These are phyloP conservation scores for Arachnomyces sp. DNA, from an alignment of 2,329 filamentous ascomycete species.

Conservation along the genomic window DNA sequence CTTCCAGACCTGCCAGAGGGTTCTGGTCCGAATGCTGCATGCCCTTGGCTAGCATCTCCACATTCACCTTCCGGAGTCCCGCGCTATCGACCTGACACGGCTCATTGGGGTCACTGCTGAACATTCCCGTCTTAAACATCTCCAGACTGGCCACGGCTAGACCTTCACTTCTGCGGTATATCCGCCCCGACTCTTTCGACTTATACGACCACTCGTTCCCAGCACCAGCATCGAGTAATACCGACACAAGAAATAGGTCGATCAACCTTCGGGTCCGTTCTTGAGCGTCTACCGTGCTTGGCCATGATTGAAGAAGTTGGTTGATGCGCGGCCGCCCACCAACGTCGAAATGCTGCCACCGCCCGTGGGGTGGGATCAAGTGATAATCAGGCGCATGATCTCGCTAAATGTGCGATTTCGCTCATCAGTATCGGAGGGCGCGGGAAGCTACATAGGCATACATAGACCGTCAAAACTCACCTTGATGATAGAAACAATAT, in stretches of 20 bases:
- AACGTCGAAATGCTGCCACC: constrained; percentile 57
- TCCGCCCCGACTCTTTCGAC: constrained; percentile 74
- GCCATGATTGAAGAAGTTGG: constrained; percentile 40
- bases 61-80: constrained; percentile 65
- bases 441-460: background rate
- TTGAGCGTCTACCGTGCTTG: constrained; percentile 32
- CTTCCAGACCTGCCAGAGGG: constrained; percentile 74
- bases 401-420: constrained; percentile 39
- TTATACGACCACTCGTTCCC: constrained; percentile 89
- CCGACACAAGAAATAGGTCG: constrained; percentile 55
- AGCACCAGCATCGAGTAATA: constrained; percentile 63
- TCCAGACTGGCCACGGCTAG: constrained; percentile 70
- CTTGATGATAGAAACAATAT: constrained; percentile 92
- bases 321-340: constrained; percentile 45
- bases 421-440: constrained; percentile 2
- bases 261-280: constrained; percentile 48
- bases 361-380: constrained; percentile 69
- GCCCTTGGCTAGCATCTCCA: constrained; percentile 66
- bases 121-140: constrained; percentile 89
- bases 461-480: constrained; percentile 40
- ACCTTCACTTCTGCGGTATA: constrained; percentile 80
- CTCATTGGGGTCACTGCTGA: constrained; percentile 73
- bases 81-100: constrained; percentile 84
- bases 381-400: constrained; percentile 62
- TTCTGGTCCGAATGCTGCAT: constrained; percentile 78